phyloP scores from a whole-genome alignment of 2,329 filamentous ascomycete genomes.

The Fusarium siculi region DNA sequence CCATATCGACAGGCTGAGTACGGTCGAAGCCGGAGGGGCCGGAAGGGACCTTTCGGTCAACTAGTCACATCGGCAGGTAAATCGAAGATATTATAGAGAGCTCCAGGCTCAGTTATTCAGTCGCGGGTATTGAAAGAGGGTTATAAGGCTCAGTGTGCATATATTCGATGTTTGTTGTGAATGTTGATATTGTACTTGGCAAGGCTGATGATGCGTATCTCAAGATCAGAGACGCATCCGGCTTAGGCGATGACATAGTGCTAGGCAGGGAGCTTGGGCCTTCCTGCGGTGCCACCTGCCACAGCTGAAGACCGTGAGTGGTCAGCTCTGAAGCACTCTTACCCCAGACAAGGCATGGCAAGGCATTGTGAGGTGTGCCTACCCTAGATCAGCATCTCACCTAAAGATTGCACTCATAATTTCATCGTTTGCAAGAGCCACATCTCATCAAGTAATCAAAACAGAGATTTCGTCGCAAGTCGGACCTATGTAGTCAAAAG shows the following conservation, averaged over 20 bases:
- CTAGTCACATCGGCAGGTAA: conserved; percentile 31
- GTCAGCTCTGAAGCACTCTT: conserved; percentile 9
- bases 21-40: conserved; percentile 26
- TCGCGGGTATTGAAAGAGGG: neutral
- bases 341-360: conserved; percentile 3
- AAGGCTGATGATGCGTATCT: conserved; percentile 29
- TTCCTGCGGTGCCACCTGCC: conserved; percentile 22
- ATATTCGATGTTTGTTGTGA: conserved; percentile 3
- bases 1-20: conserved; percentile 30
- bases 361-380: conserved; percentile 2
- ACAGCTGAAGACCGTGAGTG: conserved; percentile 11
- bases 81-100: neutral
- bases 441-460: neutral
- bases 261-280: conserved; percentile 36
- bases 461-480: neutral
- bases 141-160: neutral
- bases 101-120: neutral
- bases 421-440: too few species aligned
- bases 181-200: conserved; percentile 26
- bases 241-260: conserved; percentile 23
- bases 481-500: neutral
- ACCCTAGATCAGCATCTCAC: conserved; percentile 9
- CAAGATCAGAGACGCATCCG: neutral
- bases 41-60: conserved; percentile 32
- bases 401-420: neutral